Percentiles rank a stretch among this genome's conserved stretches.
phyloP scores from a whole-genome alignment of 495 filamentous ascomycete species.

The Immersiella caudata region DNA sequence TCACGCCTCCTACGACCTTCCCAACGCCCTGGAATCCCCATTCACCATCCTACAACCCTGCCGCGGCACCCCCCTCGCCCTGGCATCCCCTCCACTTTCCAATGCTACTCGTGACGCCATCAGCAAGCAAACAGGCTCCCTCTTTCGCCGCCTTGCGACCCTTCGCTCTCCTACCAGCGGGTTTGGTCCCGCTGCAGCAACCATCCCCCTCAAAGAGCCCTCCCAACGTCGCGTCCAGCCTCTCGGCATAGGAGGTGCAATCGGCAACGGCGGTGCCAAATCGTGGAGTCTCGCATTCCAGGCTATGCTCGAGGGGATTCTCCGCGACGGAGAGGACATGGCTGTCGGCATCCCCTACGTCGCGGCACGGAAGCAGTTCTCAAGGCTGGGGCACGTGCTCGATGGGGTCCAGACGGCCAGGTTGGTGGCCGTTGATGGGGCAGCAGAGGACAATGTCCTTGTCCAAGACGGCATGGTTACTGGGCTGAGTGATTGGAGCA shows the following conservation, averaged over 20 bases:
- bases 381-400: slow-evolving; percentile 41
- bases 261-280: slow-evolving; percentile 27
- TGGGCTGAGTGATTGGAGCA: slow-evolving; percentile 53
- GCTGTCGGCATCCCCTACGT: slow-evolving; percentile 47
- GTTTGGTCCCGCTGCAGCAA: slow-evolving; percentile 44
- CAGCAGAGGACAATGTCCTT: slow-evolving; percentile 39
- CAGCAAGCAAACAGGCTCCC: slow-evolving; percentile 39
- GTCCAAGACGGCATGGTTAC: slow-evolving; percentile 23
- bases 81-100: slow-evolving; percentile 26
- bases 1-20: slow-evolving; percentile 29
- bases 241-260: slow-evolving; percentile 1
- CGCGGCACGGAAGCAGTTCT: slow-evolving; percentile 42
- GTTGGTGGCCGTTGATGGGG: slow-evolving; percentile 43
- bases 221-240: background rate
- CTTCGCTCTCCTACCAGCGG: slow-evolving; percentile 41
- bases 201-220: slow-evolving; percentile 24
- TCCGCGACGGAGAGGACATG: slow-evolving; percentile 52
- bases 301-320: slow-evolving; percentile 44
- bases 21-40: slow-evolving; percentile 28
- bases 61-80: slow-evolving; percentile 34
- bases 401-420: slow-evolving; percentile 42
- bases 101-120: slow-evolving; percentile 25
- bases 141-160: slow-evolving; percentile 39
- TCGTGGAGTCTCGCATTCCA: slow-evolving; percentile 53
- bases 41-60: slow-evolving; percentile 39